These are phyloP conservation scores for Salisapilia sapeloensis DNA, from an alignment of 352 stramenopile species.

Conservation along the genomic window DNA sequence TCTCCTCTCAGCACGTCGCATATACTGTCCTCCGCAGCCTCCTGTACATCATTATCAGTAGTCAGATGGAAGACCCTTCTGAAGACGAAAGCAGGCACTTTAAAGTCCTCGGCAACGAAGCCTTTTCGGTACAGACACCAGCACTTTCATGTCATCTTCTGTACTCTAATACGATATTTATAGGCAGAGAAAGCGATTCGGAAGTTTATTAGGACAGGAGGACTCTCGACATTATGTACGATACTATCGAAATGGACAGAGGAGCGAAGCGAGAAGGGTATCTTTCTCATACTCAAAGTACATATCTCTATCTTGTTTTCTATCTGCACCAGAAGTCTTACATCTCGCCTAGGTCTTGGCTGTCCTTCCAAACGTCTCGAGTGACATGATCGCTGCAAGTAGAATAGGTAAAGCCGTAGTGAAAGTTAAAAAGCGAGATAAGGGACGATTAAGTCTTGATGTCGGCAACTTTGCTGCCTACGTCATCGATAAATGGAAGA, in stretches of 20 bases:
- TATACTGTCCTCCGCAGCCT: slow-evolving; percentile 35
- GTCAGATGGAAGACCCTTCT: slow-evolving; percentile 7
- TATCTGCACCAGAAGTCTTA: slow-evolving; percentile 1
- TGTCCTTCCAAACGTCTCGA: slow-evolving; percentile 34
- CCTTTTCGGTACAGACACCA: slow-evolving; percentile 16
- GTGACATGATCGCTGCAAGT: slow-evolving; percentile 16
- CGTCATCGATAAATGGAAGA: slow-evolving; percentile 44
- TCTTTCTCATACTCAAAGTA: slow-evolving; percentile 54
- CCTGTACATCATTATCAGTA: slow-evolving; percentile 38
- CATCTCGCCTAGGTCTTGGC: slow-evolving; percentile 15
- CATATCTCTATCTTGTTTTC: neutral
- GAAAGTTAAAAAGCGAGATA: slow-evolving; percentile 13
- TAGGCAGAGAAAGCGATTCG: slow-evolving; percentile 31
- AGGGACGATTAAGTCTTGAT: slow-evolving; percentile 4
- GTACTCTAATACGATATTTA: neutral
- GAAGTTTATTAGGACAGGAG: slow-evolving; percentile 29
- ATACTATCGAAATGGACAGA: slow-evolving; percentile 26
- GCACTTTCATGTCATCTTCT: neutral
- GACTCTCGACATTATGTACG: slow-evolving; percentile 19
- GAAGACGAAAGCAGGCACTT: slow-evolving; percentile 13
- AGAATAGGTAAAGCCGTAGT: slow-evolving; percentile 32
- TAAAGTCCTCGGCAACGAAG: slow-evolving; percentile 9
- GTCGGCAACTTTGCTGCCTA: slow-evolving; percentile 26
- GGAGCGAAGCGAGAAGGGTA: slow-evolving; percentile 24
- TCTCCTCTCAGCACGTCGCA: slow-evolving; percentile 9